Evolutionary conservation across 1,139 yeast species (phyloP), one percentile per base, ranked within the genome.

Genomic region (Pichia kudriavzevii): DNA sequence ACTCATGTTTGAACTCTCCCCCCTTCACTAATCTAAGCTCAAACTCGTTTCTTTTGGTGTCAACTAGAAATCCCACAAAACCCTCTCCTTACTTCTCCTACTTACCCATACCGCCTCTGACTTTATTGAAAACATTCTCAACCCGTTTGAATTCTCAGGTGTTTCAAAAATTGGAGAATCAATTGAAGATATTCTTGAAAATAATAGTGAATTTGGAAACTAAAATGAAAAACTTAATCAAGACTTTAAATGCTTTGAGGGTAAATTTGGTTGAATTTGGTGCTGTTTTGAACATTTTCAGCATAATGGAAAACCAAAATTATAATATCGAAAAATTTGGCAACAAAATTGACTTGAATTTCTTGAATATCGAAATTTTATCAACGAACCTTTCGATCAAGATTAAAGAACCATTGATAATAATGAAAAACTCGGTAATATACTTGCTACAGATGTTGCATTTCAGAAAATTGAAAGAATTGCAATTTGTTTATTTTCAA

Each of bases 381-480:
- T 44, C 49, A 8, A 48, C 47, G 26, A 44, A 53, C 11, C 38
- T 58, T 13, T 53, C 51, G 2, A 40, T 52, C 6, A 42, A 46
- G 22, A 44, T 58, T n/a, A 50, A 46, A 30, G 63, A 59, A 39
- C 60, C 61, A 7, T 27, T 59, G 15, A 49, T 51, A 34, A 54
- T 56, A n/a, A 28, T 59, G 27, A 50, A 53, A 39, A 41, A 49
- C 11, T 50, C 53, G 10, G 34, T 55, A 18, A 30, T 40, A 14
- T 47, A 50, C 21, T 46, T 49, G 20, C 28, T 49, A 25, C 51
- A 50, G 29, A 40, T 53, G 20, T 36, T 58, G 10, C 48, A 44
- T 21, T 59, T 56, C 35, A 42, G 61, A 26, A 59, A 57, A 30
- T 21, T 55, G 31, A 60, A 60, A 39, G 63, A 60, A 28, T 34